Percentiles rank a stretch among this genome's conserved stretches.
Evolutionary conservation across 805 yeast genomes (phyloP).

Genomic region (Candida stauntonica): DNA sequence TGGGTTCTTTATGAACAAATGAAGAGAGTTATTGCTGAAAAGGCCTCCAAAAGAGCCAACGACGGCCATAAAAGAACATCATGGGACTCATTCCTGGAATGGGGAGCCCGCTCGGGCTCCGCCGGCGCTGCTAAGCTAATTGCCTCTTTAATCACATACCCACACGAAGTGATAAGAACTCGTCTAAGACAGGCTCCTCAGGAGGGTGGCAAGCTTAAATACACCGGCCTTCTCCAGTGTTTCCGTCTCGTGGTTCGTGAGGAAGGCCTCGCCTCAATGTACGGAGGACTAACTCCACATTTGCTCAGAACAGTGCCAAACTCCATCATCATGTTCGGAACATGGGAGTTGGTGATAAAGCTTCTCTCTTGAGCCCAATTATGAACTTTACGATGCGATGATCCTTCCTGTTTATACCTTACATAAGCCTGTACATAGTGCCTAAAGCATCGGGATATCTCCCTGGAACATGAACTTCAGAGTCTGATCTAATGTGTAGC

Average conservation of each 20-base stretch:
- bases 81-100: slow-evolving; percentile 67
- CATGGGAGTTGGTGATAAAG: slow-evolving; percentile 85
- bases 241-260: slow-evolving; percentile 82
- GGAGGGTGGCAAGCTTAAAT: slow-evolving; percentile 75
- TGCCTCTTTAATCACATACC: slow-evolving; percentile 91
- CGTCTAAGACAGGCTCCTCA: slow-evolving; percentile 92
- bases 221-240: slow-evolving; percentile 85
- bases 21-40: slow-evolving; percentile 60
- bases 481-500: slow-evolving; percentile 33
- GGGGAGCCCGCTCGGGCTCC: slow-evolving; percentile 96
- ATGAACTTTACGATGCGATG: background rate
- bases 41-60: slow-evolving; percentile 39
- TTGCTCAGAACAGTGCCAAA: slow-evolving; percentile 95
- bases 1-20: slow-evolving; percentile 97
- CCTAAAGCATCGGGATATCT: slow-evolving; percentile 14
- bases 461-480: slow-evolving; percentile 46
- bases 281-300: slow-evolving; percentile 97
- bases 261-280: slow-evolving; percentile 90
- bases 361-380: slow-evolving; percentile 36
- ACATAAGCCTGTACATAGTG: background rate
- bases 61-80: slow-evolving; percentile 34
- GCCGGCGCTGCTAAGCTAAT: slow-evolving; percentile 95
- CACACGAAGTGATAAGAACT: slow-evolving; percentile 96
- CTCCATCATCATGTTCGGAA: slow-evolving; percentile 97
- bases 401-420: too few species aligned